These are phyloP conservation scores for Meripilus lineatus DNA, from an alignment of 1,284 basidiomycete species.

Conservation along the genomic window DNA sequence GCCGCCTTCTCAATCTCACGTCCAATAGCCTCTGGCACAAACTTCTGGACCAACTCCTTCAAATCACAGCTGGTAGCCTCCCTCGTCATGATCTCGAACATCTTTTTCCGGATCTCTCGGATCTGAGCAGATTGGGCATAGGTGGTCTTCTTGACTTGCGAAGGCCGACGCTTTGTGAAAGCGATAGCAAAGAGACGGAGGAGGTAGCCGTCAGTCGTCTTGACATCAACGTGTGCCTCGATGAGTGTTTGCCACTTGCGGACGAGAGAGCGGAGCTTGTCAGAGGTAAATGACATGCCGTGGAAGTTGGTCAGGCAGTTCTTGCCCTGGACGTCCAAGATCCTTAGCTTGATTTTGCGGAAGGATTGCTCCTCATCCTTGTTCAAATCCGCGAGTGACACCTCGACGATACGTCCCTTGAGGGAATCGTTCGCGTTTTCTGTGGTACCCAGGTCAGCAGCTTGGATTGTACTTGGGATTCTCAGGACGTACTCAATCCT, in stretches of 20 bases:
- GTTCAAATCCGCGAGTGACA: slow-evolving; percentile 97
- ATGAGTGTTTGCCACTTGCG: slow-evolving; percentile 99
- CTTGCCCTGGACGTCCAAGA: slow-evolving; percentile 98
- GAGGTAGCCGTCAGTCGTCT: slow-evolving; percentile 99
- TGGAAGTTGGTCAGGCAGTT: slow-evolving; percentile 99
- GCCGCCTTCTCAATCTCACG: slow-evolving; percentile 99
- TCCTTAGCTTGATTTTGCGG: slow-evolving; percentile 98
- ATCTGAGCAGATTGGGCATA: slow-evolving; percentile 96
- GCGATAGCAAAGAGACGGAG: slow-evolving; percentile 98
- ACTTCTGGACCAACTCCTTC: slow-evolving; percentile 98
- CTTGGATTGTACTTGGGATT: slow-evolving; percentile 3
- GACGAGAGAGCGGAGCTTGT: slow-evolving; percentile 99
- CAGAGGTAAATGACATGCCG: slow-evolving; percentile 99
- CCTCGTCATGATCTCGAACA: slow-evolving; percentile 99
- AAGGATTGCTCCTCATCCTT: slow-evolving; percentile 99
- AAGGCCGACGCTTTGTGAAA: slow-evolving; percentile 96
- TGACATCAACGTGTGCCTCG: slow-evolving; percentile 98
- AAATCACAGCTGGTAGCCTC: slow-evolving; percentile 95
- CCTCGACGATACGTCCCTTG: slow-evolving; percentile 95
- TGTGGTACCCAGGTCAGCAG: slow-evolving; percentile 31
- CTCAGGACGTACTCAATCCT: slow-evolving; percentile 81
- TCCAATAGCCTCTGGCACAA: slow-evolving; percentile 98
- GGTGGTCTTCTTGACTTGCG: slow-evolving; percentile 98
- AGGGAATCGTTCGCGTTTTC: slow-evolving; percentile 99
- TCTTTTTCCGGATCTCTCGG: slow-evolving; percentile 98